A percentile compares a stretch with the other conserved stretches of the same genome.
Evolutionary conservation across 805 yeast genomes (phyloP).

Genomic region (Starmerella kuoi): DNA sequence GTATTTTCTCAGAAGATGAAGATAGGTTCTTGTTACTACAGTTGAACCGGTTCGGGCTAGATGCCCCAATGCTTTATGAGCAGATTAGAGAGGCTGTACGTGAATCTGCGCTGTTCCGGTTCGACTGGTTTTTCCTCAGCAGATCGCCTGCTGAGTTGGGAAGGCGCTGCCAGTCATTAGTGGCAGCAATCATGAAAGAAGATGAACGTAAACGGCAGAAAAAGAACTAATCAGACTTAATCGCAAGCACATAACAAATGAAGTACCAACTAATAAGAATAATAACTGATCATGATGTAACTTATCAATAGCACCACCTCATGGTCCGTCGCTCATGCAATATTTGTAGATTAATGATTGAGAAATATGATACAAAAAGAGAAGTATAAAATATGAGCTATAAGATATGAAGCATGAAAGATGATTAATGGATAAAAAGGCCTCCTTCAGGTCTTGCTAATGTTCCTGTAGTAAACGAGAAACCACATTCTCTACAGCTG

Average conservation of each 20-base stretch:
- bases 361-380: no score
- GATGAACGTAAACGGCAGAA: slow-evolving; percentile 19
- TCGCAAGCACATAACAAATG: no score
- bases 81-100: slow-evolving; percentile 61
- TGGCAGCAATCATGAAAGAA: slow-evolving; percentile 66
- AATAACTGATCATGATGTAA: no score
- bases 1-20: slow-evolving; percentile 71
- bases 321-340: no score
- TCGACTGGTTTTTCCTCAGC: slow-evolving; percentile 78
- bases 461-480: slow-evolving; percentile 2
- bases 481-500: slow-evolving; percentile 29
- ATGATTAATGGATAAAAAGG: no score
- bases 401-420: no score
- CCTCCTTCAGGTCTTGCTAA: no score
- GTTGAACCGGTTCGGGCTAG: slow-evolving; percentile 69
- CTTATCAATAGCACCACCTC: no score
- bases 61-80: slow-evolving; percentile 67
- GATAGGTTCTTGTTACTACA: slow-evolving; percentile 78
- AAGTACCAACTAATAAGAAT: no score
- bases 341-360: no score
- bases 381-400: no score
- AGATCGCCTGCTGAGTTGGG: slow-evolving; percentile 66
- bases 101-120: slow-evolving; percentile 63
- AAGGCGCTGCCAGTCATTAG: slow-evolving; percentile 68
- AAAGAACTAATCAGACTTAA: neutral